phyloP scores from a whole-genome alignment of 2,329 filamentous ascomycete genomes.

The Xylaria sp. region DNA sequence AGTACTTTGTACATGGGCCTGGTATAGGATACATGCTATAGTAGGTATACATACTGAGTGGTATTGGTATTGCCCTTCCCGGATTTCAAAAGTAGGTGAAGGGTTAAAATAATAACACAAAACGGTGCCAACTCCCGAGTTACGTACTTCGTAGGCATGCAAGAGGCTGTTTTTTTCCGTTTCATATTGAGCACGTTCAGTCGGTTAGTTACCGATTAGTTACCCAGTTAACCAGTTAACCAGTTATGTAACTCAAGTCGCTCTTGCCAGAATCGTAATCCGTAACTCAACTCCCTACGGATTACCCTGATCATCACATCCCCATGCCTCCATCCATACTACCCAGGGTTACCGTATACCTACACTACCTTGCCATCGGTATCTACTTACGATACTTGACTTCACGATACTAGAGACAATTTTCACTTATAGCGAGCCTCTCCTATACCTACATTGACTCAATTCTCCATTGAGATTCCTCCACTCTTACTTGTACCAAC shows the following conservation, averaged over 20 bases:
- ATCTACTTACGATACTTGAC: too few species aligned
- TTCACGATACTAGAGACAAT: too few species aligned
- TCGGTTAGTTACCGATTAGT: background rate
- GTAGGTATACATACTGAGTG: background rate
- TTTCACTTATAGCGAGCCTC: background rate
- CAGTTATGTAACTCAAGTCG: too few species aligned
- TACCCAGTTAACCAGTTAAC: background rate
- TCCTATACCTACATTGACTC: background rate
- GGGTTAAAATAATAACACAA: background rate
- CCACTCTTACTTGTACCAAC: background rate
- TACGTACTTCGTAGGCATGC: background rate
- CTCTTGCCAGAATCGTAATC: too few species aligned
- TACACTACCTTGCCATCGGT: too few species aligned
- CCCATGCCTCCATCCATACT: too few species aligned
- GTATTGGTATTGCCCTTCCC: background rate
- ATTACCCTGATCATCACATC: too few species aligned
- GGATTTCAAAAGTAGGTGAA: constrained; percentile 18
- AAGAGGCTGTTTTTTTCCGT: background rate
- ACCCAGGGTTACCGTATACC: too few species aligned
- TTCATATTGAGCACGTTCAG: background rate
- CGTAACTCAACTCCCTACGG: too few species aligned
- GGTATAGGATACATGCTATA: too few species aligned
- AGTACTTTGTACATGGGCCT: background rate
- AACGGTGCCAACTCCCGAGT: background rate
- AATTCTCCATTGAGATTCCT: background rate